Percentiles rank a stretch among this genome's conserved stretches.
Conservation (phyloP, 2,329 filamentous ascomycete genomes). For the Alternaria brassicicola region DNA sequence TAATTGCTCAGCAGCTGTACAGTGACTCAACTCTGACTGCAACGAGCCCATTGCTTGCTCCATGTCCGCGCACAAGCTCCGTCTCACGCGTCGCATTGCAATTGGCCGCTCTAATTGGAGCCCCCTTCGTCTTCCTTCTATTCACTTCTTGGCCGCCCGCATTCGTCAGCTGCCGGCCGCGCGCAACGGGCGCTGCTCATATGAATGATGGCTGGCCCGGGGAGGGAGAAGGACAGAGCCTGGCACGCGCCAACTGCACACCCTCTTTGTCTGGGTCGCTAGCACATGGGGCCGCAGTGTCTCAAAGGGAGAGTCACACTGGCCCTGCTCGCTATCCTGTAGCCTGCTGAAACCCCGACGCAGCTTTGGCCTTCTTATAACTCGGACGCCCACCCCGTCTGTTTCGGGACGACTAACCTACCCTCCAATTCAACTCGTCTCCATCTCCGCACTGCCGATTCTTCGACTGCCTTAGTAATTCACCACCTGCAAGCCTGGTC, state of each 20-base stretch:
- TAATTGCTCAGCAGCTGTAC: slow-evolving; percentile 19
- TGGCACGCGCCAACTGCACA: slow-evolving; percentile 30
- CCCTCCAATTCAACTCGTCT: slow-evolving; percentile 20
- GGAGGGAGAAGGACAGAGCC: slow-evolving; percentile 17
- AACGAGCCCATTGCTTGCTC: slow-evolving; percentile 21
- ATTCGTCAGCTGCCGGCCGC: slow-evolving; percentile 43
- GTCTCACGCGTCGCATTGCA: slow-evolving; percentile 23
- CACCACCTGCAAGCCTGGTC: slow-evolving; percentile 20
- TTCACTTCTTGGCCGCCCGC: slow-evolving; percentile 39
- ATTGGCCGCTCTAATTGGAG: slow-evolving; percentile 34
- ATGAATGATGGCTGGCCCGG: slow-evolving; percentile 31
- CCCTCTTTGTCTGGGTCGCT: slow-evolving; percentile 38
- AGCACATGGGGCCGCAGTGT: slow-evolving; percentile 28
- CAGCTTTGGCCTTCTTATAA: slow-evolving; percentile 28
- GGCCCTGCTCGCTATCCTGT: slow-evolving; percentile 33
- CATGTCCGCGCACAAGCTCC: slow-evolving; percentile 18
- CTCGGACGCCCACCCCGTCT: slow-evolving; percentile 27
- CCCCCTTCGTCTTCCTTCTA: slow-evolving; percentile 39
- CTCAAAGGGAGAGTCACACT: slow-evolving; percentile 31
- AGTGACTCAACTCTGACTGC: slow-evolving; percentile 37
- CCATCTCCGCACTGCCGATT: slow-evolving; percentile 35
- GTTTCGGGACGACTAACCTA: slow-evolving; percentile 35
- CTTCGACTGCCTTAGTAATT: slow-evolving; percentile 32
- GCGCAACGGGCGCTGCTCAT: slow-evolving; percentile 22
- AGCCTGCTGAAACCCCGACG: slow-evolving; percentile 30